Percentiles rank a stretch among this genome's conserved stretches.
Evolutionary conservation across 768 basidiomycete genomes (phyloP).

Genomic region (Astraeus odoratus): DNA sequence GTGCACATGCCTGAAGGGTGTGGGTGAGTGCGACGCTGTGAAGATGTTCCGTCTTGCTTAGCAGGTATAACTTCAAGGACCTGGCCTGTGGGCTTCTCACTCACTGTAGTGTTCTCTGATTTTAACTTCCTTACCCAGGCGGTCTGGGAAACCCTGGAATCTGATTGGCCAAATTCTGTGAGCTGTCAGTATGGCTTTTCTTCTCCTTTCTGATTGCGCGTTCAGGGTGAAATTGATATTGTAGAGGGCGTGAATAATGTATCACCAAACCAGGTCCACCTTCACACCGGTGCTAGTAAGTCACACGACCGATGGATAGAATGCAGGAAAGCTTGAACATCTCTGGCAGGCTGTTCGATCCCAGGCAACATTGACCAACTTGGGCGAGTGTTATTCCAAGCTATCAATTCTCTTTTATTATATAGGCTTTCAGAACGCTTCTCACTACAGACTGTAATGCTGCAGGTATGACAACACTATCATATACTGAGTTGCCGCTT

Average conservation of each 20-base stretch:
- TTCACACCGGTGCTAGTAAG: slow-evolving; percentile 50
- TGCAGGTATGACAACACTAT: slow-evolving; percentile 9
- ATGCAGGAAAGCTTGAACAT: background rate
- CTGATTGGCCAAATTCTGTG: slow-evolving; percentile 22
- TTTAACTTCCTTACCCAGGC: slow-evolving; percentile 16
- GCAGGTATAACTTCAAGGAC: slow-evolving; percentile 18
- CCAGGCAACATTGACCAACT: slow-evolving; percentile 17
- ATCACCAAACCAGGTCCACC: slow-evolving; percentile 42
- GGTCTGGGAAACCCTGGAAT: slow-evolving; percentile 20
- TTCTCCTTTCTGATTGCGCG: background rate
- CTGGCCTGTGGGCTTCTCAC: slow-evolving; percentile 26
- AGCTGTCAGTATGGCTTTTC: background rate
- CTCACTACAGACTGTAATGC: slow-evolving; percentile 19
- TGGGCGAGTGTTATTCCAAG: slow-evolving; percentile 13
- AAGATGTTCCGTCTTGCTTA: background rate
- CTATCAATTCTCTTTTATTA: background rate
- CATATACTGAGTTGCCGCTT: background rate
- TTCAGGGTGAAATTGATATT: slow-evolving; percentile 26
- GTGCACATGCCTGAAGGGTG: slow-evolving; percentile 32
- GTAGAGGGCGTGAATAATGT: slow-evolving; percentile 45
- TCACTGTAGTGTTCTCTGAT: slow-evolving; percentile 1
- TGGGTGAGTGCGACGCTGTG: slow-evolving; percentile 15
- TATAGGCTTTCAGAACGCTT: slow-evolving; percentile 10
- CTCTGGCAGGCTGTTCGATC: slow-evolving; percentile 22
- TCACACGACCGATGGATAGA: background rate